These are phyloP conservation scores for Chrysosporium queenslandicum DNA, from an alignment of 2,329 filamentous ascomycete genomes.

Conservation along the genomic window DNA sequence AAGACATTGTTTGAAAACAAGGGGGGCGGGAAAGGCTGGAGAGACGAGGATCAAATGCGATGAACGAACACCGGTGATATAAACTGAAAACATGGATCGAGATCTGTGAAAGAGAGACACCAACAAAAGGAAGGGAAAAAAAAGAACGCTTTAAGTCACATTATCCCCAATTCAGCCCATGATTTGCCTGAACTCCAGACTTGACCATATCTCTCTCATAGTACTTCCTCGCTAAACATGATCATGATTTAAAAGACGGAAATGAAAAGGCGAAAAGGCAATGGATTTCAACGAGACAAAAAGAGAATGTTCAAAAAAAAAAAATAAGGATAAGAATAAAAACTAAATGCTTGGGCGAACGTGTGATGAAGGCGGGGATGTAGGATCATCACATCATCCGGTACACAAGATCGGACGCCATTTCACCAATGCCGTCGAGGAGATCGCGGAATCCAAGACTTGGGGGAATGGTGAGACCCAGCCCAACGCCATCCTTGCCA, in stretches of 20 bases:
- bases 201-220: neutral
- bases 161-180: neutral
- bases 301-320: too few relatives aligned
- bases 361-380: neutral
- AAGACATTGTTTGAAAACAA: neutral
- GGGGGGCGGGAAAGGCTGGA: too few relatives aligned
- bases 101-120: too few relatives aligned
- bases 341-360: neutral
- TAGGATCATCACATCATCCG: constrained; percentile 29
- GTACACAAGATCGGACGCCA: constrained; percentile 36
- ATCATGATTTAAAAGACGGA: neutral
- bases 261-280: neutral
- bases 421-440: constrained; percentile 30
- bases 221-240: neutral
- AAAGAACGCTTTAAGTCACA: neutral
- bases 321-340: neutral
- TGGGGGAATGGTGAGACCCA: constrained; percentile 6
- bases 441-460: constrained; percentile 29
- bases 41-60: neutral
- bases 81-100: neutral
- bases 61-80: neutral
- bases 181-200: neutral
- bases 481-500: constrained; percentile 16
- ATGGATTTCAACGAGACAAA: too few relatives aligned
- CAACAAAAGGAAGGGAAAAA: too few relatives aligned